Conservation (phyloP, 352 stramenopile genomes). For the Globisporangium radiosum region DNA sequence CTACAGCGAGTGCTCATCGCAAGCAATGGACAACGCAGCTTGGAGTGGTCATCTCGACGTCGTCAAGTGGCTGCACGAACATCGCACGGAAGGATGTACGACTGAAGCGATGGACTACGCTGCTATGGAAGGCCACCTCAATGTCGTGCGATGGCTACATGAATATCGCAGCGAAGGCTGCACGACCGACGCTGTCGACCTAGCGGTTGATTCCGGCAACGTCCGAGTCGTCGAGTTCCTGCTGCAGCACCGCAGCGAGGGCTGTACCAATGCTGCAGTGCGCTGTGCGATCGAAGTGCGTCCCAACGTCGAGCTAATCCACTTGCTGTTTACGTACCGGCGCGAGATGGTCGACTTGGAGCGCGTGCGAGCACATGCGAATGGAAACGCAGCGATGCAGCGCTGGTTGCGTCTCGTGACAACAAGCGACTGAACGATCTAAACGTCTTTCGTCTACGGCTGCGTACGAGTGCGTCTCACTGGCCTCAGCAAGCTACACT, state of each 20-base stretch:
- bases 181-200: not conserved
- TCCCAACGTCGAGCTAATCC: not conserved
- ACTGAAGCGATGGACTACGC: constrained; percentile 9
- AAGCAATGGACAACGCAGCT: not conserved
- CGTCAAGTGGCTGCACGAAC: constrained; percentile 5
- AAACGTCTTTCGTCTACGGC: no score
- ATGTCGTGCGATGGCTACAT: constrained; percentile 7
- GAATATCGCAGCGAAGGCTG: constrained; percentile 11
- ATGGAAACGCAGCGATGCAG: not conserved
- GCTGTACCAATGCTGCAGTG: not conserved
- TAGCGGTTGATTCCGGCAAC: not conserved
- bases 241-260: not conserved
- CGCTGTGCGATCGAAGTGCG: not conserved
- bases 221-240: not conserved
- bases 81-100: constrained; percentile 13
- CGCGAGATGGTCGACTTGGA: not conserved
- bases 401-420: not conserved
- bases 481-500: no score
- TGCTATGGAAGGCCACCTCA: not conserved
- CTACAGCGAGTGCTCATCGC: no score
- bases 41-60: not conserved
- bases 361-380: not conserved
- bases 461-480: no score
- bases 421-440: no score
- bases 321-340: not conserved